Base-by-base conservation (phyloP, 1,284 basidiomycete genomes). In the Ustilago cynodontis region DNA sequence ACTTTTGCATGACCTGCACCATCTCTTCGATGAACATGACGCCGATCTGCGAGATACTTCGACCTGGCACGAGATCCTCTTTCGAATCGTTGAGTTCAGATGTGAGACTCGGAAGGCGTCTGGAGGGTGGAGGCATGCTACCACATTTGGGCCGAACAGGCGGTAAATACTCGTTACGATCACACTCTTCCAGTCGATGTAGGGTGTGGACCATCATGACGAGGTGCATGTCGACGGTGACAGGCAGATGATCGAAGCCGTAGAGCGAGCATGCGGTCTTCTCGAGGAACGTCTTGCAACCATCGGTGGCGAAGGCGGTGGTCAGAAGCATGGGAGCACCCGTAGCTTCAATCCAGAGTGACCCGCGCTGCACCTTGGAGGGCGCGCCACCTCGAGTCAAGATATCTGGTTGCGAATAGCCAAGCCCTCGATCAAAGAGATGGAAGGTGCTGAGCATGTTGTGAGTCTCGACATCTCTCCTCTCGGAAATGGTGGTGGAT, bases 271-370 rank as follows among this genome's bases (percentile, higher is more conserved):
- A 77, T 6, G 75, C 75, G 14, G 59, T 77, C 49, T 69, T 72
- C 24, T 77, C 75, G 26, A 77, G 55, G 35, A 77, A 77, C 2
- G 70, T 64, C 54, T 77, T 77, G 70, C 75, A 77, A 16, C 65
- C 60, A 29, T 69, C 75, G 8, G 70, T 72, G 29, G 59, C 66
- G 39, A 77, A 64, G 13, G 70, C 70, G 5, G 75, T 68, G 53
- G 75, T 77, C 53, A 77, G 70, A 24, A 72, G 47, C 28, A 69
- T 29, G 2, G 75, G 75, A 24, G 70, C 66, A 14, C 75, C 75
- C 0, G 70, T 77, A 16, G 75, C 70, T 33, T 77, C 75, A 28
- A 77, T 66, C 59, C 58, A 65, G 4, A 68, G 59, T 10, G 62
- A 39, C n/a, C 65, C 57, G 9, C 55, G 64, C 39, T 67, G 60